Conservation (phyloP, 1,284 basidiomycete species). For the Austropuccinia psidii region DNA sequence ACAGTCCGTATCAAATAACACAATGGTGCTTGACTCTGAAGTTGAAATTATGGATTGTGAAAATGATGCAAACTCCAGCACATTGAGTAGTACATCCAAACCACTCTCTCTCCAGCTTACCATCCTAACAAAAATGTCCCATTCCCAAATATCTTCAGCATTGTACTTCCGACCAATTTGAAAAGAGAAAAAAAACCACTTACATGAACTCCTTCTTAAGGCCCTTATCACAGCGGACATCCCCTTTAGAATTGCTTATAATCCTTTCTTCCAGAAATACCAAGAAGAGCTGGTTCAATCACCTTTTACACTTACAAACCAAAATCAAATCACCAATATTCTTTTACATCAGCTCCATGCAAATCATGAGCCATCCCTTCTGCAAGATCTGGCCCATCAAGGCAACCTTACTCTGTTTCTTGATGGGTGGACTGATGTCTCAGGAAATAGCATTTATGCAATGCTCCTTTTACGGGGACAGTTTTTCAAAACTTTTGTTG, state of each 20-base stretch:
- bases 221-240: background rate
- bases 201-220: background rate
- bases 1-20: no score
- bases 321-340: background rate
- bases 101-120: no score
- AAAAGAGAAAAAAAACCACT: no score
- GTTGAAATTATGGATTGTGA: no score
- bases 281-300: background rate
- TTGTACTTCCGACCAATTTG: no score
- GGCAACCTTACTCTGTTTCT: background rate
- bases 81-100: no score
- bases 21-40: no score
- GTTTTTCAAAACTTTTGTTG: background rate
- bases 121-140: no score
- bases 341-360: background rate
- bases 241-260: background rate
- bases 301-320: background rate
- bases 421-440: constrained; percentile 5
- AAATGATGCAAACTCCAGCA: no score
- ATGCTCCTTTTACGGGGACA: background rate
- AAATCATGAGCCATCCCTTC: background rate
- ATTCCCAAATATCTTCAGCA: no score
- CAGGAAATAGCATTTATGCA: background rate
- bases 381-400: background rate
- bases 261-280: background rate